A percentile compares a stretch with the other conserved stretches of the same genome.
Evolutionary conservation across 306 rosid species (phyloP).

Genomic region (Casuarina glauca): DNA sequence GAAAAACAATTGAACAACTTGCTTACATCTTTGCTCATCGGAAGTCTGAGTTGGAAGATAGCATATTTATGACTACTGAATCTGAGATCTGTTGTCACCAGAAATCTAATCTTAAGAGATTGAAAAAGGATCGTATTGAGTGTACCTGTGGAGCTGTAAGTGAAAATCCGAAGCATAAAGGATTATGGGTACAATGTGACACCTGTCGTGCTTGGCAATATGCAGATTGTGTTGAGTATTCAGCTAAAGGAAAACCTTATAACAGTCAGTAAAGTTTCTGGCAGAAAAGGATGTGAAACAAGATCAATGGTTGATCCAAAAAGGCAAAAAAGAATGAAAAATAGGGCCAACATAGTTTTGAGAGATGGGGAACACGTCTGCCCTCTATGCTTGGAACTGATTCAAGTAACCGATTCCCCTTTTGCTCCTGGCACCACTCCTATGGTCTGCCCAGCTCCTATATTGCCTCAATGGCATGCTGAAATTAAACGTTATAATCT

Average conservation of each 20-base stretch:
- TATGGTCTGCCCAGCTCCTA: constrained; percentile 92
- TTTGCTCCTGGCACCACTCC: constrained; percentile 90
- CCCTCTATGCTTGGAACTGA: constrained; percentile 77
- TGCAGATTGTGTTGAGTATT: constrained; percentile 91
- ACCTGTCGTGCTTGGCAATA: constrained; percentile 98
- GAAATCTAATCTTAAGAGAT: constrained; percentile 54
- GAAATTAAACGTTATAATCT: constrained; percentile 74
- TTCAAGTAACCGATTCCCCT: constrained; percentile 77
- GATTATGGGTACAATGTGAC: constrained; percentile 98
- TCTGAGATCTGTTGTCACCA: constrained; percentile 33
- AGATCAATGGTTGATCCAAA: constrained; percentile 11
- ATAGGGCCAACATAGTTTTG: constrained; percentile 46
- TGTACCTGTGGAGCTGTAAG: constrained; percentile 90
- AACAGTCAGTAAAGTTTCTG: constrained; percentile 41
- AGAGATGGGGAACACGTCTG: constrained; percentile 78
- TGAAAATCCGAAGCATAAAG: constrained; percentile 66
- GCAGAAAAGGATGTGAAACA: constrained; percentile 39
- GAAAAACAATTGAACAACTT: constrained; percentile 94
- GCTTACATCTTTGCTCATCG: constrained; percentile 82
- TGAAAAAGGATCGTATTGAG: constrained; percentile 85
- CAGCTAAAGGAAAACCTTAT: constrained; percentile 56
- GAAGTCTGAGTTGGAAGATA: constrained; percentile 53
- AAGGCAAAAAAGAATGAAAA: constrained; percentile 42
- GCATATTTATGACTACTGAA: constrained; percentile 35
- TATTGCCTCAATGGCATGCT: constrained; percentile 87